Percentiles rank a stretch among this genome's conserved stretches.
These are phyloP conservation scores for Claviceps pazoutovae DNA, from an alignment of 2,329 filamentous ascomycete genomes.

Conservation along the genomic window DNA sequence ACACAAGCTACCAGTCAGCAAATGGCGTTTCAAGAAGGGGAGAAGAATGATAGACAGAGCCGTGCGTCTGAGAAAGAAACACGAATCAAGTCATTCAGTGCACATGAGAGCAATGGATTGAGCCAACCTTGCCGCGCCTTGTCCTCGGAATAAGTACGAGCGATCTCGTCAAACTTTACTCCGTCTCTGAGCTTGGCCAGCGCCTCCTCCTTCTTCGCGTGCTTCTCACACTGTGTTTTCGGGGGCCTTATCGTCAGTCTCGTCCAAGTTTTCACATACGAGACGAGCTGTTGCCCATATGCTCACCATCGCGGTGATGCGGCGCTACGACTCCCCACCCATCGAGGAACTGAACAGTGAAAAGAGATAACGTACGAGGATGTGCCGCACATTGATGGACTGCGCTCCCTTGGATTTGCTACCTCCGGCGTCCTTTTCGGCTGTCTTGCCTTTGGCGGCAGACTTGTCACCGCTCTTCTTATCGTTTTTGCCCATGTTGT, in stretches of 20 bases:
- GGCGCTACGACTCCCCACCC: background rate
- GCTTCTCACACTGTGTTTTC: constrained; percentile 52
- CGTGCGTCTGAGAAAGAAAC: too few relatives aligned
- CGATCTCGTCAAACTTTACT: constrained; percentile 62
- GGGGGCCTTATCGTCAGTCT: background rate
- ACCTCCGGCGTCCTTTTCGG: constrained; percentile 19
- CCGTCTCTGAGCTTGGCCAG: constrained; percentile 52
- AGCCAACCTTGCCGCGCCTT: constrained; percentile 50
- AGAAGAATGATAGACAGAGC: background rate
- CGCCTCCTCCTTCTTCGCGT: constrained; percentile 65
- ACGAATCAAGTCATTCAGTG: background rate
- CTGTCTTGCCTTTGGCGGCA: constrained; percentile 5
- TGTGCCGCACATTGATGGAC: constrained; percentile 61
- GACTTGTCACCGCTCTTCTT: background rate
- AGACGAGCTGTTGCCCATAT: background rate
- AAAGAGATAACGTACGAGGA: constrained; percentile 32
- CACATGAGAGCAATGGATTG: background rate
- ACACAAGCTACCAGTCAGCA: background rate
- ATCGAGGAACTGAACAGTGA: background rate
- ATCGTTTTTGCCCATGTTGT: background rate
- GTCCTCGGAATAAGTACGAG: constrained; percentile 59
- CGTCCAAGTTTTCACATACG: background rate
- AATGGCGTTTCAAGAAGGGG: background rate
- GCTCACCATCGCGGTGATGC: background rate
- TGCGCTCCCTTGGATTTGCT: constrained; percentile 42